Base-by-base conservation (phyloP, 2,329 filamentous ascomycete genomes). In the Aspergillus sp. region DNA sequence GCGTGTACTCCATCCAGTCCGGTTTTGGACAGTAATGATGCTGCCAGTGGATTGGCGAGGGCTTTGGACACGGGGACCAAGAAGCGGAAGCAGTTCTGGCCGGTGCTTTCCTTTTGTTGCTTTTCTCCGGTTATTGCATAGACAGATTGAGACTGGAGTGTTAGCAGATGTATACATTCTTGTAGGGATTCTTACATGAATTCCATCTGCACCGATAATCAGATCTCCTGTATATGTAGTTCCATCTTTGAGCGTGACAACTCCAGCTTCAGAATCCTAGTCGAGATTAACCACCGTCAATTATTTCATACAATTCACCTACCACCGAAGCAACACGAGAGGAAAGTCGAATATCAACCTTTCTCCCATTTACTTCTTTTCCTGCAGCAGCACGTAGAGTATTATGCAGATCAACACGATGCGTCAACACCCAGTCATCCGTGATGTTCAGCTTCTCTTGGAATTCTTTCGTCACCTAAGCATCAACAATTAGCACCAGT, bases 181-280 rank as follows among this genome's bases (percentile, higher is more conserved):
- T 6, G 52, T 41, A 5, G 69, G 58, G 2, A 66, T 60, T 19
- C 52, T 59, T 42, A 65, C 69, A 48, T 70, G 66, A 5, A 65
- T 64, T 10, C 71, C 71, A 35, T 74, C 71, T 6, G 66, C 65
- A 8, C 69, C 71, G 10, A 73, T 51, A 10, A 69, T 46, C 6
- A 74, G 50, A 42, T 63, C 52, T 0, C 66, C 69, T 0, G 32
- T 41, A 26, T 47, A 51, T 2, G 9, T 35, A 12, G 36, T 40
- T 1, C 55, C 54, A 34, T 40, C 40, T 0, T 43, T 35, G 3
- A 52, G 52, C 7, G 41, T 42, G 10, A 54, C 49, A 4, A 50
- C 44, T 9, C 59, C 60, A 27, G 44, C 39, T 10, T 57, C 56
- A 8, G 52, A 46, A 39, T 61, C 53, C 48, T n/a, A n/a, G n/a